Base-by-base conservation (phyloP, 2,329 filamentous ascomycete species). In the Monosporascus sp. region DNA sequence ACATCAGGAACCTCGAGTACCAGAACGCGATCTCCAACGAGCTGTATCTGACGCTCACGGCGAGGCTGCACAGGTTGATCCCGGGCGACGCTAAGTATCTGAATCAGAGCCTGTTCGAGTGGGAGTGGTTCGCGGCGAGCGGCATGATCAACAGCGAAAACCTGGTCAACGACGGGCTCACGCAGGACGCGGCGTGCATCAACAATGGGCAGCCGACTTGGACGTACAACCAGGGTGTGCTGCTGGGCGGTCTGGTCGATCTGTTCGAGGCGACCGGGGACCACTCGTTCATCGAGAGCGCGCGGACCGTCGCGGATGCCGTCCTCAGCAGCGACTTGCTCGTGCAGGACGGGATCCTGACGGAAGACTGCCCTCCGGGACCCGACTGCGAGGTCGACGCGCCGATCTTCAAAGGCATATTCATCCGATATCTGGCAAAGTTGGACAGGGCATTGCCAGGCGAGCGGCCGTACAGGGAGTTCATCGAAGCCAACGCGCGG, bases 351-450 rank as follows among this genome's bases (percentile, higher is more conserved):
- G 68, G 71, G 18, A 69, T 78, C 7, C 58, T 80, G 0, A 72
- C 72, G 11, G 77, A 80, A 44, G 66, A 70, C 0, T 65, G 66
- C 20, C 69, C 67, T 6, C 65, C 65, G 15, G 57, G 55, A 5
- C 69, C 72, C 44, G 53, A 59, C 6, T 68, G 66, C 54, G 58
- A 64, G 43, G 57, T 59, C 18, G 63, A 68, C 43, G 75, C 71
- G 1, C 72, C 74, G 0, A 78, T 83, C 46, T 87, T 87, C 72
- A 87, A 87, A 61, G 83, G 83, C 1, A 72, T 85, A 5, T 85
- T 86, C 58, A 75, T 76, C 22, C 74, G 82, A 1, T 82, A 82
- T 51, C 65, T 87, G 9, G 70, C 72, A 37, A 72, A 74, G 38
- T 62, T 87, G 39, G 70, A 83, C 5, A 65, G 68, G 2, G 75